Conservation (phyloP, 768 basidiomycete species). For the Crucibulum laeve region DNA sequence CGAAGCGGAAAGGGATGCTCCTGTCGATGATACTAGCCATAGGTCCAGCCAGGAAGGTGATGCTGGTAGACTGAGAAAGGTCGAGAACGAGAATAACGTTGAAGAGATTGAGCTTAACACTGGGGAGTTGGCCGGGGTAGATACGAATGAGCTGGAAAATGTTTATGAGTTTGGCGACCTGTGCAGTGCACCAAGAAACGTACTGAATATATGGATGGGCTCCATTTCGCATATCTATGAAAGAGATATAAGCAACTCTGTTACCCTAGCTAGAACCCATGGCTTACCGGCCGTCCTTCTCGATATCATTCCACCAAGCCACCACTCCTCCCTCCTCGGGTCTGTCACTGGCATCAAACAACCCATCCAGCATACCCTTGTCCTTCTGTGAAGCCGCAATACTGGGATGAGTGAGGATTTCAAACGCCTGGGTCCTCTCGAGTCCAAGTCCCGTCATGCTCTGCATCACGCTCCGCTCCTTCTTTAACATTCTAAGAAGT, state of each 20-base stretch:
- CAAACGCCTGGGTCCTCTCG: constrained; percentile 58
- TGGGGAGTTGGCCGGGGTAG: constrained; percentile 77
- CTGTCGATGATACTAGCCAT: constrained; percentile 70
- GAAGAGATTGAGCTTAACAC: constrained; percentile 72
- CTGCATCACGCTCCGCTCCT: constrained; percentile 61
- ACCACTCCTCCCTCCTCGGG: constrained; percentile 71
- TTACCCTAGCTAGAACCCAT: constrained; percentile 10
- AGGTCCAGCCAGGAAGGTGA: constrained; percentile 61
- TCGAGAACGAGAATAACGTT: constrained; percentile 84
- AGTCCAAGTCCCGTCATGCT: constrained; percentile 63
- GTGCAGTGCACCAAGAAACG: constrained; percentile 10
- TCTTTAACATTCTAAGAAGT: constrained; percentile 65
- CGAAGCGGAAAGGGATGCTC: constrained; percentile 77
- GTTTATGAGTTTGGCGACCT: neutral
- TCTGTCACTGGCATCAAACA: constrained; percentile 92
- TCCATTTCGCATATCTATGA: constrained; percentile 48
- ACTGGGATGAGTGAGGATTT: constrained; percentile 62
- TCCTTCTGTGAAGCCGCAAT: constrained; percentile 50
- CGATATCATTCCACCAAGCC: constrained; percentile 89
- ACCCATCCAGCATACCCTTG: constrained; percentile 51
- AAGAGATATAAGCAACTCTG: neutral
- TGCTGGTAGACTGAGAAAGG: constrained; percentile 54
- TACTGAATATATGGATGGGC: constrained; percentile 46
- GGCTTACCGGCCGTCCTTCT: constrained; percentile 68
- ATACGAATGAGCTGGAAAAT: constrained; percentile 59